Conservation (phyloP, 1,139 yeast genomes). For the Hemisphaericaspora xylofermentans region DNA sequence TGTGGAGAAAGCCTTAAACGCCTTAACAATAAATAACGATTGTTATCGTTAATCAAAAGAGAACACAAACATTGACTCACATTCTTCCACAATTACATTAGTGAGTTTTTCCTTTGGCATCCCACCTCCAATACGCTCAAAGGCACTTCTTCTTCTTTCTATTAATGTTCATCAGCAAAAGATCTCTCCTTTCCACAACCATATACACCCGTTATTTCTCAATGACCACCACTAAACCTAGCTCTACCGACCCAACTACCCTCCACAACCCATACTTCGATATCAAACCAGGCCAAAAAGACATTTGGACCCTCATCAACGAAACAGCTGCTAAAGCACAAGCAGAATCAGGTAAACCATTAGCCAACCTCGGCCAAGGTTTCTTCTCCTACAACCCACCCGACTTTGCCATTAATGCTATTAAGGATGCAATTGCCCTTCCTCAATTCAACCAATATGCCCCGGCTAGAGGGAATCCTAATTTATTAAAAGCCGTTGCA, state of each 20-base stretch:
- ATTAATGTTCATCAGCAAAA: background rate
- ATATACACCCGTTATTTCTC: background rate
- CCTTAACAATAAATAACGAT: too few relatives aligned
- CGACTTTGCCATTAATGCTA: constrained; percentile 79
- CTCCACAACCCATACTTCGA: constrained; percentile 63
- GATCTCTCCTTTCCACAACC: background rate
- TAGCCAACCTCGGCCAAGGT: constrained; percentile 92
- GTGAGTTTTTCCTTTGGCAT: too few relatives aligned
- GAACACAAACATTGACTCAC: too few relatives aligned
- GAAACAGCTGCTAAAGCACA: constrained; percentile 86
- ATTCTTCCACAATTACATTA: too few relatives aligned
- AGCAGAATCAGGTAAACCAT: constrained; percentile 61
- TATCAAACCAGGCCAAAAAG: constrained; percentile 62
- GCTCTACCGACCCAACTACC: constrained; percentile 15
- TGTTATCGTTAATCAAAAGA: too few relatives aligned
- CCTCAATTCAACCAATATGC: constrained; percentile 89
- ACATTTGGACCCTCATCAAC: constrained; percentile 91
- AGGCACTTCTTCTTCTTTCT: too few relatives aligned
- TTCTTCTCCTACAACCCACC: constrained; percentile 96
- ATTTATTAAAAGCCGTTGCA: constrained; percentile 66
- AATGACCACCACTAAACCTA: background rate
- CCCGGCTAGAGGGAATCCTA: constrained; percentile 84
- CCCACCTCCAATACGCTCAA: too few relatives aligned
- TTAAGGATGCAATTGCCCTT: constrained; percentile 66
- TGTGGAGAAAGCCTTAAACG: too few relatives aligned